Evolutionary conservation across 768 basidiomycete genomes (phyloP), one percentile per base, ranked within the genome.

Genomic region (Rhodotorula diobovata): DNA sequence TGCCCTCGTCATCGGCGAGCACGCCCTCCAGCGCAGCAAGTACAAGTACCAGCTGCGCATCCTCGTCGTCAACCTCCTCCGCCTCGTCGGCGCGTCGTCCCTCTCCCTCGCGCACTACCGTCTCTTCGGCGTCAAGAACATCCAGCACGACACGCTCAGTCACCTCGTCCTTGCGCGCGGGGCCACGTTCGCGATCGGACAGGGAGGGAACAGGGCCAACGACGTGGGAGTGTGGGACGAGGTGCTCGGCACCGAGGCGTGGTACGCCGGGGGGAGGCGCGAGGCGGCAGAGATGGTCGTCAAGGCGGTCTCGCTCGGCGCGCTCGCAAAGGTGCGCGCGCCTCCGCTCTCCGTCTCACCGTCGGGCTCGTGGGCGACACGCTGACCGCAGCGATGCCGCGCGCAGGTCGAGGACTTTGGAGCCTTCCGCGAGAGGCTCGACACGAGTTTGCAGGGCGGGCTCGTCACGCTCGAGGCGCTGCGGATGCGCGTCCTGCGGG

Each of bases 101-200:
- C 80, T 86, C 53, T 88, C 90, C 7, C 74, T 92, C 72, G 88
- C 90, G 64, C 91, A 93, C 77, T 94, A 91, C 78, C 86, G 87
- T 39, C 81, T 83, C 34, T 84, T 94, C 82, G 86, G 87, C 70
- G 83, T 90, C 71, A 93, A 93, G 79, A 89, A 91, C 76, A 85
- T 94, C 34, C 92, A 95, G 79, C 85, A 89, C 67, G 93, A 96
- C 77, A 95, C 93, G 1, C 83, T 96, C 15, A 91, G 90, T 3
- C 90, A 95, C 78, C 85, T 91, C 65, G 80, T 93, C 62, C 84
- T 93, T 53, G 86, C 89, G 30, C 86, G 92, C 32, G 85, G 88
- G 20, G 86, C 87, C 32, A 89, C 87, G 0, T 94, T 91, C 82
- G 91, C 90, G 87, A 79, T 83, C 23, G 91, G 92, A 79, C 90